Evolutionary conservation across 129 eudicot species (phyloP).

Genomic region (Sambucus nigra): DNA sequence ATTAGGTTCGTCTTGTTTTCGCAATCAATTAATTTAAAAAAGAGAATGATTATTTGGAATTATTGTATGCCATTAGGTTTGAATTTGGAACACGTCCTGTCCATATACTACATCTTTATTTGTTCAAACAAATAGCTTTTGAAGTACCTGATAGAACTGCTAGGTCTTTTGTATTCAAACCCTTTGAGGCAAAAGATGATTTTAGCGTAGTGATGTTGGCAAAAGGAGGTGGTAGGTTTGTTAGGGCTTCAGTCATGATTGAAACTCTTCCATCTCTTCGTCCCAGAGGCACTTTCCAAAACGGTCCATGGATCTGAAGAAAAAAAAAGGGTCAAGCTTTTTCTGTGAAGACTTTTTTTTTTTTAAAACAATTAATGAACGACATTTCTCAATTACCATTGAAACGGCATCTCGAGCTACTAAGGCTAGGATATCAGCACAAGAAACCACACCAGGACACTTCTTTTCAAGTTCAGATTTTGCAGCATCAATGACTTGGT

Average conservation of each 20-base stretch:
- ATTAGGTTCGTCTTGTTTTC: too few relatives aligned
- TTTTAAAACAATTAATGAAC: too few relatives aligned
- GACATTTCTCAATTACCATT: constrained; percentile 14
- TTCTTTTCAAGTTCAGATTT: constrained; percentile 51
- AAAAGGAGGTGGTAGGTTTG: constrained; percentile 33
- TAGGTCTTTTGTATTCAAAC: constrained; percentile 46
- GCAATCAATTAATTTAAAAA: too few relatives aligned
- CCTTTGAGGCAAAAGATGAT: constrained; percentile 28
- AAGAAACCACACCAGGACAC: constrained; percentile 81
- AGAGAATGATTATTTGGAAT: too few relatives aligned
- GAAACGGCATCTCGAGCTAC: constrained; percentile 58
- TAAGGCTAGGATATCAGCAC: constrained; percentile 74
- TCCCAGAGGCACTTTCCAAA: constrained; percentile 53
- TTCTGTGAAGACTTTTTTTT: too few relatives aligned
- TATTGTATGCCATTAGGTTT: too few relatives aligned
- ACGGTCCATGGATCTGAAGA: constrained; percentile 50
- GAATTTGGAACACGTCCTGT: too few relatives aligned
- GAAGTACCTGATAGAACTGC: constrained; percentile 53
- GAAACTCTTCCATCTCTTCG: constrained; percentile 64
- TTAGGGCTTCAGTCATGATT: constrained; percentile 15
- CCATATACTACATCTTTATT: too few relatives aligned
- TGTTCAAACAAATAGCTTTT: too few relatives aligned
- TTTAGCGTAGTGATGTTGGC: constrained; percentile 28
- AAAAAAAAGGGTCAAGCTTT: too few relatives aligned
- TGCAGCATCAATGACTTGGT: constrained; percentile 46